Base-by-base conservation (phyloP, 176 grass and related monocot species). In the Metroxylon sagu region DNA sequence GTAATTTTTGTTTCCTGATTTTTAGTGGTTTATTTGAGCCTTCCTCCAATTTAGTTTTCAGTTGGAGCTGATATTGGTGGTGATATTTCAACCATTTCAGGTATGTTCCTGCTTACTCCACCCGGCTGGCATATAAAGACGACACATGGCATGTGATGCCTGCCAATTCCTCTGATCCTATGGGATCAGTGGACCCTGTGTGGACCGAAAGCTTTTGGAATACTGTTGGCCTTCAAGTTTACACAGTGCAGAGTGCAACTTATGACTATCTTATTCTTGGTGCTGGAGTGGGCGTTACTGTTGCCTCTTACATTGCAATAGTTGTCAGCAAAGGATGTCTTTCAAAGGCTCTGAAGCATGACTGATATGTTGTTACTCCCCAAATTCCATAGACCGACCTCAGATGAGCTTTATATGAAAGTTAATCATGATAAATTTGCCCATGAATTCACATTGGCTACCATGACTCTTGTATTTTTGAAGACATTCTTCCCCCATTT, bases 201-300 rank as follows among this genome's bases (percentile, higher is more conserved):
- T 98, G 87, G 87, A 92, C 93, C 1, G 84, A 98, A 74, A 98
- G 93, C 73, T 98, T 23, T 83, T 98, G 93, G 93, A 85, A 88
- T 48, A 91, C 87, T 26, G 83, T 98, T 53, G 71, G 79, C 8
- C 77, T 98, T 48, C 87, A 82, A 71, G 87, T 98, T n/a, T 92
- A 89, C 52, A 74, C 74, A 3, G 87, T 88, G 66, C 84, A 98
- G 65, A 66, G 73, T 53, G 27, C 81, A 66, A 64, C 61, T 35
- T 98, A 88, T 48, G 84, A 98, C 53, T 73, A 70, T 66, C 26
- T 88, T 51, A 59, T 98, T 56, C 79, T 98, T 66, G 28, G 79
- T 4, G 26, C 60, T 10, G 84, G 93, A 50, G 17, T 85, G 69
- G 25, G 52, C 29, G 30, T 92, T 25, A 98, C 87, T 6, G 69